Evolutionary conservation across 345 rosid species (phyloP), one percentile per base, ranked within the genome.

Genomic region (Citrus medica): DNA sequence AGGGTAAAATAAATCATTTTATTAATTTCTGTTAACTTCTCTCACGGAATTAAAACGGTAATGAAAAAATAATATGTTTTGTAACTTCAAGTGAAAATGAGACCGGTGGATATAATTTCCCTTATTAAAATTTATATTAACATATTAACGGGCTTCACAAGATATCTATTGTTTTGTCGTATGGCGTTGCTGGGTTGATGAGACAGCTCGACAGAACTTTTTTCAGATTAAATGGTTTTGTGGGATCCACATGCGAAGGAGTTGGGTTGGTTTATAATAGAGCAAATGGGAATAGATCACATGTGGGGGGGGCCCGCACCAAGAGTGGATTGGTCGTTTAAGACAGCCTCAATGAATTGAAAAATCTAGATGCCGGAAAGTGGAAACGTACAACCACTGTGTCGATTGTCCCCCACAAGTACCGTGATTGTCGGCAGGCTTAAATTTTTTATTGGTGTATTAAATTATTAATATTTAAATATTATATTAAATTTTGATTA

Each of bases 31-130:
- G 6, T 33, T 33, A 33, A 33, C 1, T 33, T 32, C 35, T 0
- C 6, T 33, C 3, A 5, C 1, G 6, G 0, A 33, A 5, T 33
- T 33, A 4, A 33, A 5, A 33, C 6, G 1, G 0, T 0, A 33
- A 4, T 33, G 35, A 5, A 33, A 33, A 33, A 33, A 33, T 33
- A 5, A 33, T 33, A 0, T 6, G 0, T 4, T 33, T 33, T 33
- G 4, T 33, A 33, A 33, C 35, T 4, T 32, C 33, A 32, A 32
- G 33, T 32, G 4, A 4, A 32, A 32, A 32, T 32, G 30, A 28
- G 30, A n/a, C n/a, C 0, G 33, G 33, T 32, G 33, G 5, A 32
- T 32, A 32, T 32, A 32, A 32, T 3, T 4, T 32, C 33, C 33
- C 7, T 35, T 5, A 35, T 6, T 35, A 35, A 6, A 40, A 40